A percentile compares a stretch with the other conserved stretches of the same genome.
Conservation (phyloP, 2,329 filamentous ascomycete species). For the Juglanconis oblonga region DNA sequence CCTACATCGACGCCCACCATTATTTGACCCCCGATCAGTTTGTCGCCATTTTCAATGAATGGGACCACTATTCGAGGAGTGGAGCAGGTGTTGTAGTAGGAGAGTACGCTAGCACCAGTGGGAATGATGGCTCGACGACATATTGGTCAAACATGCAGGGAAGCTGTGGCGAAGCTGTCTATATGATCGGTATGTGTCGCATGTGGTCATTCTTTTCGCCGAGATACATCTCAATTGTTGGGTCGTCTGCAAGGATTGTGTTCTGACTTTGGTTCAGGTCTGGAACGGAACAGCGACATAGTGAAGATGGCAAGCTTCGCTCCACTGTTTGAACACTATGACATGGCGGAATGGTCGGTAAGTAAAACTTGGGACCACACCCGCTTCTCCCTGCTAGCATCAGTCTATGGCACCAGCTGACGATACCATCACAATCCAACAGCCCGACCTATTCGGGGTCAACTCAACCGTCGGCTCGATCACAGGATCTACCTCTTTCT, state of each 20-base stretch:
- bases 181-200: constrained; percentile 37
- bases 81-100: background rate
- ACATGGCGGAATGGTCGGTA: constrained; percentile 45
- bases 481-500: constrained; percentile 10
- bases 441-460: constrained; percentile 24
- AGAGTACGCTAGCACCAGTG: background rate
- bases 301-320: constrained; percentile 7
- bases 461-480: constrained; percentile 6
- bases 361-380: background rate
- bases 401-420: too few species aligned
- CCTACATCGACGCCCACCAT: background rate
- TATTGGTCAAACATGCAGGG: background rate
- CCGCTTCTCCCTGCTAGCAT: background rate
- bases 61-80: constrained; percentile 19
- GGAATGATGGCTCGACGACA: constrained; percentile 2
- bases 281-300: constrained; percentile 42
- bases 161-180: constrained; percentile 41
- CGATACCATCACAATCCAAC: background rate
- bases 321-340: constrained; percentile 33
- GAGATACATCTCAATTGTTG: too few species aligned
- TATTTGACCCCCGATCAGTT: constrained; percentile 31
- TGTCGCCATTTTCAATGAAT: constrained; percentile 30
- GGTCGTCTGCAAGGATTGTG: too few species aligned
- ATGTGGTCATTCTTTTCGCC: background rate
- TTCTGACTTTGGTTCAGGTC: constrained; percentile 14